These are phyloP conservation scores for Hordeum vulgare DNA, from an alignment of 176 grass and related monocot species.

Conservation along the genomic window DNA sequence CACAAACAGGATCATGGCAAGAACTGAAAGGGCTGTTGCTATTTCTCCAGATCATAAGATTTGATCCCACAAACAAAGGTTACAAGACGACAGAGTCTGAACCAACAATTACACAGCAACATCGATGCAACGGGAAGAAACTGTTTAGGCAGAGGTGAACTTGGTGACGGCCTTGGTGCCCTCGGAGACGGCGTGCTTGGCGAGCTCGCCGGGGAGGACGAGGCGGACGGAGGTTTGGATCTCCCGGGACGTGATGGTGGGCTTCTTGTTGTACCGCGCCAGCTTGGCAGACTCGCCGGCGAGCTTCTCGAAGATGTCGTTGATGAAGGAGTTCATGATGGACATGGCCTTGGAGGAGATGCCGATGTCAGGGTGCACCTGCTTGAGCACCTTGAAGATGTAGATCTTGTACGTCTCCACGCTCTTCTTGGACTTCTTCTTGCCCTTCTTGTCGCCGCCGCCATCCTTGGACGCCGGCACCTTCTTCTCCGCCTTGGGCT, in stretches of 20 bases:
- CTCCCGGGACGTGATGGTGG: conserved; percentile 48
- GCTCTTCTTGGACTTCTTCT: conserved; percentile 39
- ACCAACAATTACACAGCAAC: too few species aligned
- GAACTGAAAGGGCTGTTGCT: too few species aligned
- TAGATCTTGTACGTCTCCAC: conserved; percentile 96
- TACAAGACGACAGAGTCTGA: too few species aligned
- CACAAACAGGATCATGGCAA: background rate
- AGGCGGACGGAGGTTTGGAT: conserved; percentile 61
- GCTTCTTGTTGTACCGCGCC: conserved; percentile 56
- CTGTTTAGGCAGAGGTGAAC: conserved; percentile 23
- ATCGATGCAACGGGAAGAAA: too few species aligned
- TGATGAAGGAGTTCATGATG: conserved; percentile 97
- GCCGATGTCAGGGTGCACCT: conserved; percentile 85
- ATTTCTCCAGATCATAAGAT: too few species aligned
- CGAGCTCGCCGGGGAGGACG: conserved; percentile 56
- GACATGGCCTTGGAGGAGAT: conserved; percentile 97
- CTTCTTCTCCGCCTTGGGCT: background rate
- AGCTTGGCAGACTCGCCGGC: conserved; percentile 32
- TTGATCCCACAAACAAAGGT: too few species aligned
- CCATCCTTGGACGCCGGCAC: background rate
- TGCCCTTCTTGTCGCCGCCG: background rate
- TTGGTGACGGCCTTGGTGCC: conserved; percentile 61
- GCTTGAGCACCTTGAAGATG: conserved; percentile 96
- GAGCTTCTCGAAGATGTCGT: conserved; percentile 90
- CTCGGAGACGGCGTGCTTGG: conserved; percentile 58